Evolutionary conservation across 768 basidiomycete species (phyloP).

Genomic region (Fibroporia radiculosa): DNA sequence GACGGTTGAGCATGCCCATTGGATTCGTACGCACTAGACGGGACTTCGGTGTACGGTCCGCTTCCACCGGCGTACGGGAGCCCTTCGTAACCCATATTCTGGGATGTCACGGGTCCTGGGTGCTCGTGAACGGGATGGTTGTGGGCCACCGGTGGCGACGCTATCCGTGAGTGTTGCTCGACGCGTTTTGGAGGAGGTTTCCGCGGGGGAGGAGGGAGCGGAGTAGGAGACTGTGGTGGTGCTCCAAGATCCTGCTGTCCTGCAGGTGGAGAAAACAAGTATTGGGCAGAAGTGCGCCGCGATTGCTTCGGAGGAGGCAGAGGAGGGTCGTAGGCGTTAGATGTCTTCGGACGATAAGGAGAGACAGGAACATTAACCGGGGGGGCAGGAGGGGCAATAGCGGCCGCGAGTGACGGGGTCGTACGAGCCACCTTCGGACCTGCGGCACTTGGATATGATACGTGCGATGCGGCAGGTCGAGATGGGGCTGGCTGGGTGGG

Average conservation of each 20-base stretch:
- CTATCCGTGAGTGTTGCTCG: too few relatives aligned
- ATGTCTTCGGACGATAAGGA: slow-evolving; percentile 54
- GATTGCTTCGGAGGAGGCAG: slow-evolving; percentile 43
- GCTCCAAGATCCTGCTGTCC: background rate
- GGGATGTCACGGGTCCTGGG: too few relatives aligned
- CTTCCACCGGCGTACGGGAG: too few relatives aligned
- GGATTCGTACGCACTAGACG: too few relatives aligned
- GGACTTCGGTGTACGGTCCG: too few relatives aligned
- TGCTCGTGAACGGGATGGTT: too few relatives aligned
- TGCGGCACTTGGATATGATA: background rate
- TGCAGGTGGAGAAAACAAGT: background rate
- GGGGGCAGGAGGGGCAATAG: slow-evolving; percentile 12
- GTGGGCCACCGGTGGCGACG: too few relatives aligned
- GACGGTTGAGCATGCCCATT: too few relatives aligned
- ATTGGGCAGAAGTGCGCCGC: slow-evolving; percentile 10
- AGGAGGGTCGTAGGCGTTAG: slow-evolving; percentile 74
- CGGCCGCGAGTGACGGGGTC: background rate
- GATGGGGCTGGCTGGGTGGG: slow-evolving; percentile 2
- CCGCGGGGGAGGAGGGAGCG: slow-evolving; percentile 10
- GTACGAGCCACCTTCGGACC: background rate
- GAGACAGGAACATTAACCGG: slow-evolving; percentile 32
- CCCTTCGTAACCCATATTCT: too few relatives aligned
- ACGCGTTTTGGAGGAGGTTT: background rate
- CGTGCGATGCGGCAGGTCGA: background rate
- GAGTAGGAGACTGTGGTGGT: slow-evolving; percentile 1